Evolutionary conservation across 1,139 yeast species (phyloP), one percentile per base, ranked within the genome.

Genomic region (Scheffersomyces titani): DNA sequence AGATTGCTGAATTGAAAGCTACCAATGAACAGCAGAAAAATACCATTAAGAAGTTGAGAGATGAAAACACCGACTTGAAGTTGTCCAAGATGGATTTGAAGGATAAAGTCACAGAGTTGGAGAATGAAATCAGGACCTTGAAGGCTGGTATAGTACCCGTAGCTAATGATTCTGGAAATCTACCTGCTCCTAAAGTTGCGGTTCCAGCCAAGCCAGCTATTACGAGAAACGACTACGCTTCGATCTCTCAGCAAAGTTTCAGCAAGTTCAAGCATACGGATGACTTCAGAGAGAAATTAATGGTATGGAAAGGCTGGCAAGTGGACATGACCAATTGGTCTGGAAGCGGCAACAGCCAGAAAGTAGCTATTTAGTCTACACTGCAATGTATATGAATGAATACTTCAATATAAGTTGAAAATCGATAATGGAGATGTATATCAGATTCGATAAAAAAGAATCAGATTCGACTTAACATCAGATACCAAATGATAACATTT

Each of bases 261-360:
- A 62, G 63, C 20, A 62, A 62, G 19, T 63, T 66, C 49, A 63
- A 58, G n/a, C 55, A 60, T 36, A 66, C 70, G 1, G 75, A 67
- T 24, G 80, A 80, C 55, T 79, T 78, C 65, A 73, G 80, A 64
- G 83, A 78, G 57, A 68, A 70, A 51, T 63, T 80, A 21, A 65
- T 78, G 71, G 82, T 85, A 61, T 92, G 97, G 97, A 86, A 86
- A 63, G 87, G 86, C 49, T 92, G 96, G 94, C 92, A 89, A 67
- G 84, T 91, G 3, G 97, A 92, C 66, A 90, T 92, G 96, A 81
- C 91, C 21, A 68, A 72, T 24, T 92, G 98, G 98, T 81, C 88
- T 49, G 68, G 70, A 19, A 62, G 68, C 4, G 67, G 65, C 19
- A 36, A 56, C 44, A 63, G 71, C 2, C 72, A 72, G 51, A 72